Conservation (phyloP, 2,329 filamentous ascomycete species). For the Trichophyton schoenleinii region DNA sequence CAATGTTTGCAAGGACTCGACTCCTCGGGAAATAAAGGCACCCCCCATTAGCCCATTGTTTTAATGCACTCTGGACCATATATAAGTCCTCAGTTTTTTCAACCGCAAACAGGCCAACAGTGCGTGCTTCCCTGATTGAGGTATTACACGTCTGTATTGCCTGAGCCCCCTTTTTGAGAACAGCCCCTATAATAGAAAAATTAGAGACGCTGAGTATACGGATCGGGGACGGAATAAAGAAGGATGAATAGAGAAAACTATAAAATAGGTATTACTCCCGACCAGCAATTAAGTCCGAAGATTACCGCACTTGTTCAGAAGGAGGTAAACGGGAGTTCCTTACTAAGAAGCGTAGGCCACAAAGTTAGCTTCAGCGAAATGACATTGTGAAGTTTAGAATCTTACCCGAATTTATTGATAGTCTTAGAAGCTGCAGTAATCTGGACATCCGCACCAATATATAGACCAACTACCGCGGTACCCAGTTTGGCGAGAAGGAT, state of each 20-base stretch:
- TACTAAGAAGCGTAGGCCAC: neutral
- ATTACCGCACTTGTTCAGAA: neutral
- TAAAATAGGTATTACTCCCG: neutral
- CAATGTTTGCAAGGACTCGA: neutral
- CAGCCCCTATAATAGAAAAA: neutral
- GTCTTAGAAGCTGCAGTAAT: neutral
- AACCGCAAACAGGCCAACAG: neutral
- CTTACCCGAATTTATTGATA: slow-evolving; percentile 5
- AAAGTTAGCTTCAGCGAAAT: neutral
- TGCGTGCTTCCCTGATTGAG: neutral
- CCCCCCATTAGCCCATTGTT: neutral
- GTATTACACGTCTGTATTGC: neutral
- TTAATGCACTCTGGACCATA: neutral
- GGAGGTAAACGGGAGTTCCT: neutral
- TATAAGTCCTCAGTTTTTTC: neutral
- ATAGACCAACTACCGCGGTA: slow-evolving; percentile 6
- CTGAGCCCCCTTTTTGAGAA: neutral
- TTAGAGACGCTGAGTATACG: neutral
- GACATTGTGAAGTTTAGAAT: neutral
- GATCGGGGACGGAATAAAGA: neutral
- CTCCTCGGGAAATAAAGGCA: neutral
- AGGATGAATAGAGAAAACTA: neutral
- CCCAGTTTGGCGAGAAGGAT: slow-evolving; percentile 8
- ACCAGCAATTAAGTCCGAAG: neutral
- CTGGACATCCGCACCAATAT: slow-evolving; percentile 8